Evolutionary conservation across 1,139 yeast species (phyloP).

Genomic region (Yamadazyma aaseri): DNA sequence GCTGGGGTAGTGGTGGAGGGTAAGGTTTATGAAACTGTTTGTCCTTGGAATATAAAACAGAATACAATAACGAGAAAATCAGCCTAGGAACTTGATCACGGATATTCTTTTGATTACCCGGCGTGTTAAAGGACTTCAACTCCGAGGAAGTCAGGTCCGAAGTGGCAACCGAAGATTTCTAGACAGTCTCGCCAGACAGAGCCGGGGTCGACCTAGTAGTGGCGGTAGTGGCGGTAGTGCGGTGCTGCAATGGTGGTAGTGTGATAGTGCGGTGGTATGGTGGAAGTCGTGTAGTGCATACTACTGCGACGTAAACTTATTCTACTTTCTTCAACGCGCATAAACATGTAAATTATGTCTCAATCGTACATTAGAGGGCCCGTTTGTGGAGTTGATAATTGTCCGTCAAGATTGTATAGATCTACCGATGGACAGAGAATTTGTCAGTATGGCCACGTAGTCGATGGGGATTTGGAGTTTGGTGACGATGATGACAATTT

Average conservation of each 20-base stretch:
- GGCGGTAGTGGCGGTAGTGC: too few species aligned
- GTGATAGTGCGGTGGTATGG: too few species aligned
- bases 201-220: too few species aligned
- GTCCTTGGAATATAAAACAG: too few species aligned
- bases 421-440: slow-evolving; percentile 72
- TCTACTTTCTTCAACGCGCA: too few species aligned
- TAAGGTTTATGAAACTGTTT: not conserved
- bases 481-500: slow-evolving; percentile 62
- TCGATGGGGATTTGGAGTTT: slow-evolving; percentile 74
- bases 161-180: too few species aligned
- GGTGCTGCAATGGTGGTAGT: too few species aligned
- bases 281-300: too few species aligned
- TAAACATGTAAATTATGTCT: slow-evolving; percentile 19
- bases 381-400: slow-evolving; percentile 85
- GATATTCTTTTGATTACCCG: not conserved
- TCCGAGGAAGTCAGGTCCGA: slow-evolving; percentile 1
- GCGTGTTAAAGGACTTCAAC: slow-evolving; percentile 1
- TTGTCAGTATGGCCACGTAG: slow-evolving; percentile 89
- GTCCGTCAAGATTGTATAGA: slow-evolving; percentile 75
- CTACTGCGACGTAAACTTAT: too few species aligned
- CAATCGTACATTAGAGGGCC: slow-evolving; percentile 66
- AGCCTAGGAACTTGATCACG: too few species aligned
- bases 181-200: too few species aligned
- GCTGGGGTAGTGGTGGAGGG: not conserved
- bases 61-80: too few species aligned